These are phyloP conservation scores for Phenoliferia sp. DNA, from an alignment of 1,284 basidiomycete species.

Conservation along the genomic window DNA sequence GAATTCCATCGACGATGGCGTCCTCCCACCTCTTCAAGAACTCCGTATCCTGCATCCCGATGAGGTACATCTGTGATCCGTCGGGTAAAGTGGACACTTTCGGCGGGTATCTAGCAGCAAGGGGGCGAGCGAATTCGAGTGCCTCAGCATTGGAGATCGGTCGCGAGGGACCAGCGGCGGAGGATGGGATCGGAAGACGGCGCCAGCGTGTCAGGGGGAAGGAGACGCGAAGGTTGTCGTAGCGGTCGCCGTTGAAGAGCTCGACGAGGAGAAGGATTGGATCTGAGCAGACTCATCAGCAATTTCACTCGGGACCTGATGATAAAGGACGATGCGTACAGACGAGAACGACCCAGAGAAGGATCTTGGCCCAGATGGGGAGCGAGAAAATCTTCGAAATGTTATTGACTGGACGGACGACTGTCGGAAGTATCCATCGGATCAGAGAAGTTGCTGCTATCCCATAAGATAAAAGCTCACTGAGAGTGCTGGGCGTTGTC, in stretches of 20 bases:
- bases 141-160: neutral
- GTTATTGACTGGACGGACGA: conserved; percentile 7
- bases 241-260: neutral
- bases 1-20: neutral
- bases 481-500: neutral
- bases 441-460: neutral
- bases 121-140: neutral
- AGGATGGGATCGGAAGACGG: conserved; percentile 3
- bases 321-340: neutral
- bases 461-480: neutral
- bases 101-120: neutral
- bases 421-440: neutral
- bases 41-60: conserved; percentile 3
- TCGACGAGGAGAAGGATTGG: conserved; percentile 11
- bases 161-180: neutral
- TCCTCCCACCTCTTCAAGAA: neutral
- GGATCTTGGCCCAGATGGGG: neutral
- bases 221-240: conserved; percentile 10
- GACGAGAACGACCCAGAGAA: neutral
- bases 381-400: conserved; percentile 4
- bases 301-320: no score
- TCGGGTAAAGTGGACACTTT: neutral
- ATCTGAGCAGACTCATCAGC: neutral
- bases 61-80: neutral
- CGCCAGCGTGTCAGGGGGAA: conserved; percentile 14